phyloP scores from a whole-genome alignment of 768 basidiomycete genomes.

The Paxillus rubicundulus region DNA sequence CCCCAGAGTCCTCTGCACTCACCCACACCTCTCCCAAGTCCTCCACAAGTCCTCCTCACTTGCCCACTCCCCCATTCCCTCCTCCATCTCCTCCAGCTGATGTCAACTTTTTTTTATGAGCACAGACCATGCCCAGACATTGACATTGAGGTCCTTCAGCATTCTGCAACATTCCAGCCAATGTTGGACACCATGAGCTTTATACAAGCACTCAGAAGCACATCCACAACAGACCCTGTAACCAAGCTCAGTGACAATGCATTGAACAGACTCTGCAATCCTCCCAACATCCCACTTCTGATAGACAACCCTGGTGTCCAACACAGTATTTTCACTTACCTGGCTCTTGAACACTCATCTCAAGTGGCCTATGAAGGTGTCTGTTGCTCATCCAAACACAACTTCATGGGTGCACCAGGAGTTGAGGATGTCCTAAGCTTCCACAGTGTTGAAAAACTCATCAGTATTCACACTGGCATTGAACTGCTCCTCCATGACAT shows the following conservation, averaged over 20 bases:
- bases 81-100: too few species aligned
- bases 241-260: too few species aligned
- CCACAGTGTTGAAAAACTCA: conserved; percentile 5
- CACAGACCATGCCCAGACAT: neutral
- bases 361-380: conserved; percentile 30
- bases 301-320: neutral
- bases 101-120: too few species aligned
- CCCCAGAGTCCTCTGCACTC: too few species aligned
- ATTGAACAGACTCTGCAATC: neutral
- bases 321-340: too few species aligned
- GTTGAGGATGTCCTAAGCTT: conserved; percentile 25
- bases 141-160: neutral
- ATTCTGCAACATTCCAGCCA: neutral
- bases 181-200: neutral
- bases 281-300: neutral
- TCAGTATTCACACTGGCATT: conserved; percentile 25
- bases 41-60: too few species aligned
- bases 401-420: neutral
- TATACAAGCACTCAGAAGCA: neutral
- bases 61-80: too few species aligned
- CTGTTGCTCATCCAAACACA: conserved; percentile 18
- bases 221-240: neutral
- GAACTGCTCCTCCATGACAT: conserved; percentile 29
- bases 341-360: too few species aligned
- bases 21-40: too few species aligned